Conservation (phyloP, 192 early-diverging fungal species). For the Coemansia nantahalensis region DNA sequence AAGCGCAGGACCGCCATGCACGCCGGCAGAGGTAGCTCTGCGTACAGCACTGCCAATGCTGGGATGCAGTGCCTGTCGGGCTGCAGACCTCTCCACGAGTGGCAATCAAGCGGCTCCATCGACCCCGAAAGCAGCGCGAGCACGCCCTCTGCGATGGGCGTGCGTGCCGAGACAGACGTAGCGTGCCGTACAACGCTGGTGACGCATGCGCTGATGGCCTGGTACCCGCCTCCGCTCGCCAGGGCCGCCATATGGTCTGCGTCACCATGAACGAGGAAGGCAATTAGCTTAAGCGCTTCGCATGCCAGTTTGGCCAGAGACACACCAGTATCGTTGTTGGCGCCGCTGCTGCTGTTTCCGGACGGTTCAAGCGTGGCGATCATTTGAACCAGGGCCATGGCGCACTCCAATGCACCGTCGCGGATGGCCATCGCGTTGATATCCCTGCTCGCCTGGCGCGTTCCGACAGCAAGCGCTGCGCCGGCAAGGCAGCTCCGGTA, state of each 20-base stretch:
- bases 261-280: conserved; percentile 28
- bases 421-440: conserved; percentile 7
- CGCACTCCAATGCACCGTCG: conserved; percentile 8
- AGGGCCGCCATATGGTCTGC: conserved; percentile 5
- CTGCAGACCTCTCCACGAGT: conserved; percentile 4
- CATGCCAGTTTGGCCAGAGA: conserved; percentile 13
- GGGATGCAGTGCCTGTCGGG: conserved; percentile 32
- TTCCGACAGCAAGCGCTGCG: conserved; percentile 7
- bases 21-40: conserved; percentile 9
- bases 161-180: background rate
- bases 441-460: background rate
- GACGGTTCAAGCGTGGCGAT: conserved; percentile 5
- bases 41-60: conserved; percentile 8
- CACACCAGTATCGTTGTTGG: background rate
- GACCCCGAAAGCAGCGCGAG: conserved; percentile 28
- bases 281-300: conserved; percentile 22
- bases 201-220: conserved; percentile 7
- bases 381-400: conserved; percentile 22
- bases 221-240: conserved; percentile 12
- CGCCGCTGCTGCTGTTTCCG: background rate
- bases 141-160: conserved; percentile 18
- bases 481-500: conserved; percentile 14
- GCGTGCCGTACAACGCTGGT: background rate
- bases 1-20: conserved; percentile 16
- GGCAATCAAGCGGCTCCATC: conserved; percentile 4